Conservation (phyloP, 768 basidiomycete species). For the Tylopilus cervinicoccineus region DNA sequence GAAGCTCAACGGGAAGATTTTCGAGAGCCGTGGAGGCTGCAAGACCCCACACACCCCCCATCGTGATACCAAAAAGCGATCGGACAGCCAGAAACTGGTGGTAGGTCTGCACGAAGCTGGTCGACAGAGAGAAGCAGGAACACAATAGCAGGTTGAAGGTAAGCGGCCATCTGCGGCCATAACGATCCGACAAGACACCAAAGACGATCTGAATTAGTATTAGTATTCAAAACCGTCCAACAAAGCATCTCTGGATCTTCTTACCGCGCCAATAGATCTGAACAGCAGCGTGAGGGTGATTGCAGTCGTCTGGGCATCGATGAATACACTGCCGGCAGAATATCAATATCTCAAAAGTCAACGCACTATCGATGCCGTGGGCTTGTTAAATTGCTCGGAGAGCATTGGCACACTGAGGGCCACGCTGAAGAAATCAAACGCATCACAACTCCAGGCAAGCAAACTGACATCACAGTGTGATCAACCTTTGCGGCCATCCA, state of each 20-base stretch:
- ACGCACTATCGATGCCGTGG: constrained; percentile 43
- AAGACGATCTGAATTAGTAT: constrained; percentile 51
- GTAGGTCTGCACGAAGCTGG: constrained; percentile 78
- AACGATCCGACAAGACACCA: constrained; percentile 81
- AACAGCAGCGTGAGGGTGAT: constrained; percentile 92
- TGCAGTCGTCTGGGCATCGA: constrained; percentile 52
- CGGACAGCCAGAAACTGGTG: constrained; percentile 75
- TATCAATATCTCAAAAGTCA: not conserved
- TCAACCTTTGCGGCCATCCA: not conserved
- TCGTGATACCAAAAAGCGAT: constrained; percentile 79
- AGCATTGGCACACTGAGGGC: constrained; percentile 53
- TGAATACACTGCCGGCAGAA: too few relatives aligned
- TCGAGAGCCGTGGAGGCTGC: constrained; percentile 82
- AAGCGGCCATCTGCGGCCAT: constrained; percentile 91
- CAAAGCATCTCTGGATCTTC: constrained; percentile 19
- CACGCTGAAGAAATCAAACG: constrained; percentile 84
- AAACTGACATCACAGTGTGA: constrained; percentile 40
- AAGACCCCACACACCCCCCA: constrained; percentile 91
- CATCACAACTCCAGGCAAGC: constrained; percentile 88
- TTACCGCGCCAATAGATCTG: constrained; percentile 70
- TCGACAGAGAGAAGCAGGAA: constrained; percentile 68
- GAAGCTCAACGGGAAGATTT: constrained; percentile 84
- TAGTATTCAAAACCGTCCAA: not conserved
- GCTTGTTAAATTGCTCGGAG: constrained; percentile 43
- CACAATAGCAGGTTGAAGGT: constrained; percentile 72